Evolutionary conservation across 257 asterid species (phyloP).

Genomic region (Avicennia marina): DNA sequence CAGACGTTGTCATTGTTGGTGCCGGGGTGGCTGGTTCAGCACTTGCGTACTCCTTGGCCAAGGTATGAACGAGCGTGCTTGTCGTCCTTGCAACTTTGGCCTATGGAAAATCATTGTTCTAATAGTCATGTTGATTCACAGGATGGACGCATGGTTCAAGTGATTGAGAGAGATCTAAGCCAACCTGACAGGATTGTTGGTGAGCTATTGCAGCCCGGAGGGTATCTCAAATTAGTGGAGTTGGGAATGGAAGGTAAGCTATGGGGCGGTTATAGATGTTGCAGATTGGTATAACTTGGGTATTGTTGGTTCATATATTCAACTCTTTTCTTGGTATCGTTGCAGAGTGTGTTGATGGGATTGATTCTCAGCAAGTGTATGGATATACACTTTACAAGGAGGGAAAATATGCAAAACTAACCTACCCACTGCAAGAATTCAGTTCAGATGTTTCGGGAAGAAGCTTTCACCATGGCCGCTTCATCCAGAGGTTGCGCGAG

Average conservation of each 20-base stretch:
- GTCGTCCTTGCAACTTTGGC: no score
- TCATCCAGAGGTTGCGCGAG: slow-evolving; percentile 43
- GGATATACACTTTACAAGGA: slow-evolving; percentile 46
- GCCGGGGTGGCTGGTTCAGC: slow-evolving; percentile 58
- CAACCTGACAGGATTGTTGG: slow-evolving; percentile 55
- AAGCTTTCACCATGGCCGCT: slow-evolving; percentile 54
- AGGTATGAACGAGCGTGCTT: no score
- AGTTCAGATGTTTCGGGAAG: slow-evolving; percentile 42
- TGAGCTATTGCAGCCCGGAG: slow-evolving; percentile 55
- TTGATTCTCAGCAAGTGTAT: slow-evolving; percentile 39
- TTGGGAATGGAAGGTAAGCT: slow-evolving; percentile 46
- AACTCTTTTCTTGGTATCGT: neutral
- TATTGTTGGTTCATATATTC: neutral
- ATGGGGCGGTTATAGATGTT: neutral
- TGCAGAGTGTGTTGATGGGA: slow-evolving; percentile 42
- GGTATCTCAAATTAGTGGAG: slow-evolving; percentile 42
- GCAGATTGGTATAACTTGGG: neutral
- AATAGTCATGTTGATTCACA: neutral
- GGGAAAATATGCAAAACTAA: slow-evolving; percentile 37
- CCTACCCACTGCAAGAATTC: slow-evolving; percentile 40
- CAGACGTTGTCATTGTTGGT: slow-evolving; percentile 47
- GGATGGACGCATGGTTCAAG: slow-evolving; percentile 48
- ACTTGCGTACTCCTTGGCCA: slow-evolving; percentile 52
- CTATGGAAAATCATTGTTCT: neutral
- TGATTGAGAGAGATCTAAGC: slow-evolving; percentile 47